Conservation (phyloP, 2,329 filamentous ascomycete species). For the Ophiosphaerella korrae region DNA sequence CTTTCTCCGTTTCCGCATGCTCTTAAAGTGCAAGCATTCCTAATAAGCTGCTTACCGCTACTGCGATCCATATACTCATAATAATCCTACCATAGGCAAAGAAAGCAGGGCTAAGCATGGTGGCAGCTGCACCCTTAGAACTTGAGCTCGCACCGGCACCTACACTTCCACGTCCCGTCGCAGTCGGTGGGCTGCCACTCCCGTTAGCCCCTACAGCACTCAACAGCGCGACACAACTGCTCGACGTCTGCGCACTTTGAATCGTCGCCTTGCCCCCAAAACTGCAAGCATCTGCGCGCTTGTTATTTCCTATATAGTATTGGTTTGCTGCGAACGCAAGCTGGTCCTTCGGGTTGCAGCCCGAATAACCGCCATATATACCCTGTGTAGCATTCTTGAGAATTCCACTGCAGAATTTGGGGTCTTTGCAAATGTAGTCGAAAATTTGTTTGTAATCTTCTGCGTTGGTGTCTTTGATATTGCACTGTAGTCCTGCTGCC, state of each 20-base stretch:
- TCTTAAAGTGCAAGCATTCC: constrained; percentile 35
- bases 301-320: constrained; percentile 64
- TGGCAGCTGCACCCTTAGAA: constrained; percentile 28
- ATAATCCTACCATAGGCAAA: constrained; percentile 31
- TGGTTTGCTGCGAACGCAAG: constrained; percentile 75
- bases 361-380: constrained; percentile 74
- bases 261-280: constrained; percentile 69
- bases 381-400: constrained; percentile 69
- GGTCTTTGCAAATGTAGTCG: constrained; percentile 68
- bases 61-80: constrained; percentile 24
- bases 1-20: background rate
- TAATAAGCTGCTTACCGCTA: constrained; percentile 29
- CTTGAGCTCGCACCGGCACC: constrained; percentile 20
- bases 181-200: constrained; percentile 56
- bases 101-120: constrained; percentile 24
- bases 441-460: constrained; percentile 72
- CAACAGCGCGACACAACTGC: constrained; percentile 64
- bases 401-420: constrained; percentile 69
- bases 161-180: constrained; percentile 19
- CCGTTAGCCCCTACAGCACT: constrained; percentile 66
- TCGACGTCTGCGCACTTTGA: constrained; percentile 54
- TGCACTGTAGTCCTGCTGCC: constrained; percentile 73
- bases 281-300: constrained; percentile 64
- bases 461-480: constrained; percentile 64
- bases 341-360: constrained; percentile 73